A percentile compares a stretch with the other conserved stretches of the same genome.
These are phyloP conservation scores for Pyricularia pennisetigena DNA, from an alignment of 2,329 filamentous ascomycete genomes.

Conservation along the genomic window DNA sequence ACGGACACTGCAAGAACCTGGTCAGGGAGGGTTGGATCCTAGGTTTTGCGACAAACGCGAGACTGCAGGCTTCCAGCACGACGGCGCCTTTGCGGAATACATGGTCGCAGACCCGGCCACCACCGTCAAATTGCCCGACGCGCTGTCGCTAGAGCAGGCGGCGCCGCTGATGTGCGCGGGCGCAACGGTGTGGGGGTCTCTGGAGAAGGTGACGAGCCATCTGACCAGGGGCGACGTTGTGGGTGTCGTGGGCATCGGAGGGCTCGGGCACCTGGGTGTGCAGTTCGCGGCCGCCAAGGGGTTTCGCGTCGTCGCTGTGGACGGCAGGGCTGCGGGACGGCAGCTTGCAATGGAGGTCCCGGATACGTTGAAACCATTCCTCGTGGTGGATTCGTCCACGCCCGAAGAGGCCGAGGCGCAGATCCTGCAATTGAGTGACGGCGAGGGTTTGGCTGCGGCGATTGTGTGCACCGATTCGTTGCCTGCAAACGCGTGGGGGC, in stretches of 20 bases:
- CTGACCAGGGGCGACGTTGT: slow-evolving; percentile 25
- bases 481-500: slow-evolving; percentile 19
- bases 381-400: slow-evolving; percentile 17
- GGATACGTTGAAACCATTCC: slow-evolving; percentile 14
- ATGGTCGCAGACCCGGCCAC: slow-evolving; percentile 20
- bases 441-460: slow-evolving; percentile 20
- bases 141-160: slow-evolving; percentile 34
- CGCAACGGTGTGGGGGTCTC: slow-evolving; percentile 29
- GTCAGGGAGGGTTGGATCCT: slow-evolving; percentile 13
- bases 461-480: slow-evolving; percentile 22
- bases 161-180: slow-evolving; percentile 55
- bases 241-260: slow-evolving; percentile 30
- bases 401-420: slow-evolving; percentile 9
- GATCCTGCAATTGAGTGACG: slow-evolving; percentile 18
- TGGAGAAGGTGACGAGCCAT: slow-evolving; percentile 15
- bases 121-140: slow-evolving; percentile 46
- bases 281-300: slow-evolving; percentile 36
- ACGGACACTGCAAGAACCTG: slow-evolving; percentile 9
- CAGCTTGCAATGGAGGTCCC: slow-evolving; percentile 17
- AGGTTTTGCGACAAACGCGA: slow-evolving; percentile 21
- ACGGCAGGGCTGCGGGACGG: slow-evolving; percentile 20
- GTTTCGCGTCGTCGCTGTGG: slow-evolving; percentile 44
- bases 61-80: slow-evolving; percentile 22
- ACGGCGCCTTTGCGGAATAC: slow-evolving; percentile 25
- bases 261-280: slow-evolving; percentile 32